Conservation (phyloP, 345 rosid species). For the Camelina laxa region DNA sequence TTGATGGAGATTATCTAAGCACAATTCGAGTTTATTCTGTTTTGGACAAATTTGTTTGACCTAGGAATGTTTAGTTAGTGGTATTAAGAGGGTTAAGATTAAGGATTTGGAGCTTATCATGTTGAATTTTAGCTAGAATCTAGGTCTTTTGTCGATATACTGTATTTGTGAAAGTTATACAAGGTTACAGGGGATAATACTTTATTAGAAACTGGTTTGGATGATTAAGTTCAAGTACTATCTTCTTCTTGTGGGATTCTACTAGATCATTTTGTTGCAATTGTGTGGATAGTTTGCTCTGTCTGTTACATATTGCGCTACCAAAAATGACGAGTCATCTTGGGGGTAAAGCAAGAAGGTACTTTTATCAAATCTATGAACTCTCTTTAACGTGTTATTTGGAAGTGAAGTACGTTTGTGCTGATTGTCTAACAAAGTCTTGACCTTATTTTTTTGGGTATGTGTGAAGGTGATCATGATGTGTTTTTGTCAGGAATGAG, state of each 20-base stretch:
- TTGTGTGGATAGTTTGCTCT: not conserved
- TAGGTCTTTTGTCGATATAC: not conserved
- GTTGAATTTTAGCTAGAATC: not conserved
- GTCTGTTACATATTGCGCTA: not conserved
- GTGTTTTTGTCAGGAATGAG: not conserved
- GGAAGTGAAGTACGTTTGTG: not conserved
- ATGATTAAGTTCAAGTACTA: not conserved
- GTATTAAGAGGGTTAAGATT: not conserved
- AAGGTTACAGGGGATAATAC: slow-evolving; percentile 2
- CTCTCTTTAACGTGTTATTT: not conserved
- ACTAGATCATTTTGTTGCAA: slow-evolving; percentile 13
- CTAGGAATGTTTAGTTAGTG: not conserved
- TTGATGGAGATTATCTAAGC: not conserved
- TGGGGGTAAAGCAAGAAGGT: slow-evolving; percentile 2
- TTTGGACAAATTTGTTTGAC: not conserved
- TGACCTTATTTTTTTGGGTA: not conserved
- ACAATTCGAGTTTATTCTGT: not conserved
- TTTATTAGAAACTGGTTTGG: slow-evolving; percentile 3
- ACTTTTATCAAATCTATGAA: slow-evolving; percentile 20
- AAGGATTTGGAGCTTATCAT: slow-evolving; percentile 2
- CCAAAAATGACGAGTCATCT: not conserved
- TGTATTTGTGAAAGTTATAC: not conserved
- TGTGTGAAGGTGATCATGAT: not conserved
- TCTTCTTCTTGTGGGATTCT: slow-evolving; percentile 16
- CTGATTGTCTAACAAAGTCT: not conserved